Conservation (phyloP, 2,329 filamentous ascomycete species). For the Trichoderma pleuroti region DNA sequence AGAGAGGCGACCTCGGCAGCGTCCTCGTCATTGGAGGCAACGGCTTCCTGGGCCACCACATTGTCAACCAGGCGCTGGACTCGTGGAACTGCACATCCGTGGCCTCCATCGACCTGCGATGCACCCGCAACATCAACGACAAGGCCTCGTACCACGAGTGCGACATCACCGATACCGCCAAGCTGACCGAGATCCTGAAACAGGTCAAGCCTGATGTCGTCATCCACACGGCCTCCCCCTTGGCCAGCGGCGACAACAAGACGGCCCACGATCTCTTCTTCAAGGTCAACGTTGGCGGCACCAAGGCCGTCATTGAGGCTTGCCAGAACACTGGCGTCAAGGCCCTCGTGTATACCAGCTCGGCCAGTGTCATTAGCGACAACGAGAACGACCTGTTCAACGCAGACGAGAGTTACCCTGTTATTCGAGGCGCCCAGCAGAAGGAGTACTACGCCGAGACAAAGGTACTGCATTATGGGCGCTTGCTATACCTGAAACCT, state of each 20-base stretch:
- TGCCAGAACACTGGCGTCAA: conserved; percentile 68
- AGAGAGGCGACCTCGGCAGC: conserved; percentile 52
- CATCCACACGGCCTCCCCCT: conserved; percentile 82
- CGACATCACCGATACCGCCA: conserved; percentile 68
- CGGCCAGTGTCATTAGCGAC: conserved; percentile 81
- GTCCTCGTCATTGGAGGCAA: conserved; percentile 80
- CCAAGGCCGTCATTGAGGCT: conserved; percentile 70
- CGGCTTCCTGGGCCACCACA: conserved; percentile 79
- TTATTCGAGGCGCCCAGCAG: conserved; percentile 67
- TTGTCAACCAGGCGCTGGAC: conserved; percentile 68
- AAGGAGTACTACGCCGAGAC: conserved; percentile 85
- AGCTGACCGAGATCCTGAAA: conserved; percentile 60
- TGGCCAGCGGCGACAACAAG: conserved; percentile 50
- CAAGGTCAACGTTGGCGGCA: conserved; percentile 86
- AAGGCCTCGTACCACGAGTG: conserved; percentile 65
- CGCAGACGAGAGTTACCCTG: conserved; percentile 78
- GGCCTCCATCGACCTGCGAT: conserved; percentile 69
- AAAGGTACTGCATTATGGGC: conserved; percentile 54
- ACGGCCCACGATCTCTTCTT: conserved; percentile 62
- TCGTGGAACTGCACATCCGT: conserved; percentile 50
- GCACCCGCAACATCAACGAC: conserved; percentile 62
- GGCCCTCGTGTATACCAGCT: conserved; percentile 87
- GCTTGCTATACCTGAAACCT: background rate
- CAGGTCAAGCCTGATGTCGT: conserved; percentile 74
- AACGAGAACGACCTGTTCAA: conserved; percentile 75